Base-by-base conservation (phyloP, 805 yeast species). In the Starmera dryadoides region DNA sequence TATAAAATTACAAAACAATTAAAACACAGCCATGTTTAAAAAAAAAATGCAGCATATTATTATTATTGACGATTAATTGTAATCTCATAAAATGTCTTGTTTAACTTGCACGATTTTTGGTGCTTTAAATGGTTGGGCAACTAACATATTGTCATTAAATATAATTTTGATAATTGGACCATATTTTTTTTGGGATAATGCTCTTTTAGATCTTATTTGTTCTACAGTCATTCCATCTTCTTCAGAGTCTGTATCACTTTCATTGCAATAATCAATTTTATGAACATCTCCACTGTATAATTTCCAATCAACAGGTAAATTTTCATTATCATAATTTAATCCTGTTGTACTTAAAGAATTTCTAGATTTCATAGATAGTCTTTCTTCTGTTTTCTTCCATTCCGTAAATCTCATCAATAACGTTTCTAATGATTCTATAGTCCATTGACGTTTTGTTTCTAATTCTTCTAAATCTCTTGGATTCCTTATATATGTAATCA, bases 401-500 rank as follows among this genome's bases (percentile, higher is more conserved):
- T 43, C 48, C 1, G 47, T 22, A 18, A 28, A 36, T 29, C 33
- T 55, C 4, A 33, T 33, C 6, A 55, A 36, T 2, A 52, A 35
- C 6, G 25, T 2, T 8, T 49, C 43, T 20, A 67, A 46, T 42
- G 82, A 86, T 6, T 56, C 56, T 0, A 77, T 50, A 0, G 89
- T 80, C 43, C 77, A 56, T 19, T 60, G 58, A 21, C 74, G 63
- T 49, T 83, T 84, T 23, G 58, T 44, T 9, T 57, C 52, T 43
- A 80, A 48, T 50, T 84, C 91, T 4, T 59, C 49, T 3, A 35
- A 35, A 47, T 82, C 74, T 15, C 53, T 52, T 0, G 54, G 35
- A 48, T 82, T 71, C 25, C 71, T 62, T 22, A 83, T 60, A 22
- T 59, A 60, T 0, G 86, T 75, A 33, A 81, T 65, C 2, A 50